Base-by-base conservation (phyloP, 1,284 basidiomycete species). In the Erythrobasidium hasegawianum region DNA sequence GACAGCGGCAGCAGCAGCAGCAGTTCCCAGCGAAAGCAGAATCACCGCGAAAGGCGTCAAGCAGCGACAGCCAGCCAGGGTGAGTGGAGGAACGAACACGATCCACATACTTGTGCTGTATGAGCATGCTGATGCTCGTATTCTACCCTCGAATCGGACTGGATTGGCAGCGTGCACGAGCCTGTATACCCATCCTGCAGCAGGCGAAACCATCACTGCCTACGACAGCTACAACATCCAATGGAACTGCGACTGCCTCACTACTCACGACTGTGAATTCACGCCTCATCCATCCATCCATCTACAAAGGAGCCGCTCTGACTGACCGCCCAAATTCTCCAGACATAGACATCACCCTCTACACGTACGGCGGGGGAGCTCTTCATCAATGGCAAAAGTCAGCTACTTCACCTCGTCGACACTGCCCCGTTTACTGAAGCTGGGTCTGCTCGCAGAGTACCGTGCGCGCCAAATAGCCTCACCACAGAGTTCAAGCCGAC, bases 181-280 rank as follows among this genome's bases (percentile, higher is more conserved):
- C 1, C 85, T 91, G 69, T 90, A 90, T 81, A 80, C 78, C 64
- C 80, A 80, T 26, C 89, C 90, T 1, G 79, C 81, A 13, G 78
- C 81, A 27, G 81, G 82, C 22, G 77, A 81, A 61, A 78, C 78
- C 29, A 72, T 90, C 71, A 80, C 85, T 70, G 81, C 83, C 5
- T 79, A 82, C 60, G 73, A 82, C 22, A 78, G 83, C 0, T 74
- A 90, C 72, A 82, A 81, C 52, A 84, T 92, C 74, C 79, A 83
- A 56, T 92, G 90, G 90, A 83, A 90, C 76, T 80, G 83, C 0
- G 79, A 83, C 2, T 81, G 80, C 70, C 57, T 76, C 55, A 66
- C 73, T 54, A 85, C 85, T 24, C 43, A n/a, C 8, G 16, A n/a
- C n/a, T 24, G 43, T 47, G 43, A 47, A 24, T 47, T 5, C 4